phyloP scores from a whole-genome alignment of 441 rosid genomes.

The Populus hybrid region DNA sequence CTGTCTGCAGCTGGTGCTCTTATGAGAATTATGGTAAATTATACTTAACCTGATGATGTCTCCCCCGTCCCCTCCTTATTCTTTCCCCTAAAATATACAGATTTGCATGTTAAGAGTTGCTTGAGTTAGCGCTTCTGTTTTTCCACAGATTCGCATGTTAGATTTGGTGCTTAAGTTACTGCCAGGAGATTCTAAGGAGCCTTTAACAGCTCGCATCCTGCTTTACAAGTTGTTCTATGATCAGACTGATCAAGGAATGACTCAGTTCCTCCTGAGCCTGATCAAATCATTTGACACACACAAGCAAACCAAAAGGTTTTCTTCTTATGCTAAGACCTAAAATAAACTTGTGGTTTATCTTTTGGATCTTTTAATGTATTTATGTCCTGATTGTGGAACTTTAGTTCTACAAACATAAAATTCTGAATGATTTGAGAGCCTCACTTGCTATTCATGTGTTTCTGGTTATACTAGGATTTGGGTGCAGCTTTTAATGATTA shows the following conservation, averaged over 20 bases:
- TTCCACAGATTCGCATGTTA: constrained; percentile 67
- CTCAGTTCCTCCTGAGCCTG: constrained; percentile 80
- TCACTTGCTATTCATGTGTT: neutral
- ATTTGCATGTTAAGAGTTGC: neutral
- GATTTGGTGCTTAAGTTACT: constrained; percentile 67
- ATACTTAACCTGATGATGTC: constrained; percentile 7
- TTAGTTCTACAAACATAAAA: neutral
- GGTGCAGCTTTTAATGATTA: neutral
- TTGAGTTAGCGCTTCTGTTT: constrained; percentile 4
- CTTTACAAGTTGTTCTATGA: constrained; percentile 97
- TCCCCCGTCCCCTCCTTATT: neutral
- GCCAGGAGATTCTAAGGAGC: constrained; percentile 85
- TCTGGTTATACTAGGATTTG: neutral
- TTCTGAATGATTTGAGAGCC: neutral
- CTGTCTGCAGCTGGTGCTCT: constrained; percentile 82
- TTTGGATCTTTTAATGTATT: neutral
- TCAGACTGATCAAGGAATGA: constrained; percentile 96
- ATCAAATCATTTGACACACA: constrained; percentile 74
- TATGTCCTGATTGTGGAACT: neutral
- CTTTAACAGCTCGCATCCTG: constrained; percentile 85
- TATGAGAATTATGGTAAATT: constrained; percentile 74
- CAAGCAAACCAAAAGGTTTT: constrained; percentile 88
- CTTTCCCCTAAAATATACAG: neutral
- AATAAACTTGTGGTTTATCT: neutral
- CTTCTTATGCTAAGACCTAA: neutral